phyloP scores from a whole-genome alignment of 129 eudicot species.

The Escallonia herrerae region DNA sequence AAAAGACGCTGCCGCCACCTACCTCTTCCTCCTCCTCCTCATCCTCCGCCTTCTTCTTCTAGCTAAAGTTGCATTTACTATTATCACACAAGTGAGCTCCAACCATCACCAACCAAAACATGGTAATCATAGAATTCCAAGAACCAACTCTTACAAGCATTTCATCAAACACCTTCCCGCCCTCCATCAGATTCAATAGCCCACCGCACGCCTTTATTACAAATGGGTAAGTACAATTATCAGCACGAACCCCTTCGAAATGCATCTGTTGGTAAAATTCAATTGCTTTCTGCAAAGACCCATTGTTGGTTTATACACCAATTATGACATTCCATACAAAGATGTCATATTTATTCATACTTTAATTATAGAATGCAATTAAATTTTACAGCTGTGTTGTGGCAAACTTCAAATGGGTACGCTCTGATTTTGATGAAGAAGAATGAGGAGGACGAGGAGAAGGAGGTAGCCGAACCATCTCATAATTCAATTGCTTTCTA shows the following conservation, averaged over 20 bases:
- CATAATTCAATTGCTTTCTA: no score
- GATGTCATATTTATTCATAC: constrained; percentile 39
- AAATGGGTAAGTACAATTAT: no score
- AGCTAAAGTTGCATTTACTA: constrained; percentile 45
- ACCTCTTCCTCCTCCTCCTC: no score
- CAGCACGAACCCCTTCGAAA: no score
- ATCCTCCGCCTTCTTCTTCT: no score
- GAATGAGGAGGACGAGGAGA: background rate
- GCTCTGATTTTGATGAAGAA: background rate
- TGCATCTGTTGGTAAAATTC: constrained; percentile 39
- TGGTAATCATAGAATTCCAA: constrained; percentile 64
- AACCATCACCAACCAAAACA: constrained; percentile 47
- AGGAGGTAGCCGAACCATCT: no score
- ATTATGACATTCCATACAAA: constrained; percentile 63
- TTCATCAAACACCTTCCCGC: no score
- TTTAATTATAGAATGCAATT: constrained; percentile 2
- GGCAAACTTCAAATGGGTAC: background rate
- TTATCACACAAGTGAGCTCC: constrained; percentile 41
- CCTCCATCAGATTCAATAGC: no score
- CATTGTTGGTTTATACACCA: constrained; percentile 42
- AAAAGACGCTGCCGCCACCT: no score
- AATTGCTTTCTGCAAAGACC: constrained; percentile 38
- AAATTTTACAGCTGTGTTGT: background rate
- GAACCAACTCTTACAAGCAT: no score
- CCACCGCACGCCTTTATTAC: no score